Evolutionary conservation across 371 early-diverging fungal species (phyloP).

Genomic region (Circinella minor): DNA sequence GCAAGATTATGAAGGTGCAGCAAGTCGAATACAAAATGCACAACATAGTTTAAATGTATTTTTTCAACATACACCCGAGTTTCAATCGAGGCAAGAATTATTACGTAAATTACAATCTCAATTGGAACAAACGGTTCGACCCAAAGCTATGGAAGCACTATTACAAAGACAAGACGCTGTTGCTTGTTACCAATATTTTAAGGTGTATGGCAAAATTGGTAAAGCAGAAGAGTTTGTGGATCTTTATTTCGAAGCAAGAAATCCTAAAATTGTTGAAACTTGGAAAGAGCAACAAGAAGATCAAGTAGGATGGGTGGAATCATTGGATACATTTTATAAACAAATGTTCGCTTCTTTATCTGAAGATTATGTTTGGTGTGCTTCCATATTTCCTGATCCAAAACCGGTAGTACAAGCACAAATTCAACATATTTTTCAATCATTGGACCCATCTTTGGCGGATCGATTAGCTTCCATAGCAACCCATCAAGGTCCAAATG

Average conservation of each 20-base stretch:
- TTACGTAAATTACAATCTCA: slow-evolving; percentile 58
- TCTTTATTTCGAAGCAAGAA: slow-evolving; percentile 57
- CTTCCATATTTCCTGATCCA: slow-evolving; percentile 64
- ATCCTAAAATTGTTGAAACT: slow-evolving; percentile 14
- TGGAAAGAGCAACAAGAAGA: slow-evolving; percentile 20
- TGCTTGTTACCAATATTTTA: slow-evolving; percentile 53
- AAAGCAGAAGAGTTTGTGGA: slow-evolving; percentile 62
- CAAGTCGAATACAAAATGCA: slow-evolving; percentile 65
- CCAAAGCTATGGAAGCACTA: slow-evolving; percentile 56
- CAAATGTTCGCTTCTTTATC: slow-evolving; percentile 53
- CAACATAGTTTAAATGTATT: slow-evolving; percentile 66
- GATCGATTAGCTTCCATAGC: slow-evolving; percentile 30
- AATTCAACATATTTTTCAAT: slow-evolving; percentile 56
- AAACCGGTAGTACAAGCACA: slow-evolving; percentile 53
- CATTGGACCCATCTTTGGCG: slow-evolving; percentile 63
- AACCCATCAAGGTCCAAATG: slow-evolving; percentile 37
- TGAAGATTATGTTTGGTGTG: slow-evolving; percentile 68
- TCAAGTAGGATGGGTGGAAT: slow-evolving; percentile 28
- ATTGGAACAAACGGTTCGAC: slow-evolving; percentile 57
- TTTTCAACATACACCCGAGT: slow-evolving; percentile 69
- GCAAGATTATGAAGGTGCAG: slow-evolving; percentile 66
- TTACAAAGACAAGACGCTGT: slow-evolving; percentile 54
- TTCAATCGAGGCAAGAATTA: slow-evolving; percentile 58
- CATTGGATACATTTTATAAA: slow-evolving; percentile 51
- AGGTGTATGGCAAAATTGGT: slow-evolving; percentile 62